Conservation (phyloP, 257 asterid genomes). For the Salvia rosmarinus region DNA sequence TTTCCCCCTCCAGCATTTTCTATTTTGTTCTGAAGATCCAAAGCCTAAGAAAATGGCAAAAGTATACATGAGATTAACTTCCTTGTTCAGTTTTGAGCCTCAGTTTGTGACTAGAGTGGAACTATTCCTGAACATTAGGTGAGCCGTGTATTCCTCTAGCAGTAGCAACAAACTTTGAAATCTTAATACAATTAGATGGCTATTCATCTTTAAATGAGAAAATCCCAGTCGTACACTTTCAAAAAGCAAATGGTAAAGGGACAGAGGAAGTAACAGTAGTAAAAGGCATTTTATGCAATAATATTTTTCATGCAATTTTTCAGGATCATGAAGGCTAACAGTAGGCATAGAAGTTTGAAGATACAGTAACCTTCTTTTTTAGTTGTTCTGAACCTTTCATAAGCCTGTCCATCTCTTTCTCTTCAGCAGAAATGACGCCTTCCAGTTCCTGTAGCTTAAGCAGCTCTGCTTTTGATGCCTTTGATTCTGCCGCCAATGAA, state of each 20-base stretch:
- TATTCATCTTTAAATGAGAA: not conserved
- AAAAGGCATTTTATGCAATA: not conserved
- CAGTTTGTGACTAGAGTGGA: not conserved
- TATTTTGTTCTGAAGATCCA: conserved; percentile 81
- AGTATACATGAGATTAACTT: conserved; percentile 12
- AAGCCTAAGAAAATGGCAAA: conserved; percentile 53
- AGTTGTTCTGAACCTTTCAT: conserved; percentile 71
- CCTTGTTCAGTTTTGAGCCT: not conserved
- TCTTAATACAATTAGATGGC: not conserved
- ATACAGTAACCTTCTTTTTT: conserved; percentile 73
- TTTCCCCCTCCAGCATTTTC: conserved; percentile 98
- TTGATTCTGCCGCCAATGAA: conserved; percentile 67
- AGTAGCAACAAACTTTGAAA: not conserved
- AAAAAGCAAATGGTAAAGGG: not conserved
- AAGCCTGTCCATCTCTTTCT: conserved; percentile 76
- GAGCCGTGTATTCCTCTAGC: not conserved
- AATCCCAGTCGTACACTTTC: not conserved
- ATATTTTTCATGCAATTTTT: not conserved
- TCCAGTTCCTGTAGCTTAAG: conserved; percentile 67
- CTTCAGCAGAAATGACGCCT: conserved; percentile 64
- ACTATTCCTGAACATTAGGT: not conserved
- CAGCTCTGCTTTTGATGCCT: conserved; percentile 71
- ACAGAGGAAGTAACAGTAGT: not conserved
- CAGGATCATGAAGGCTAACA: not conserved
- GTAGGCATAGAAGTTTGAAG: conserved; percentile 12